Conservation (phyloP, 2,329 filamentous ascomycete genomes). For the Beauveria caledonica region DNA sequence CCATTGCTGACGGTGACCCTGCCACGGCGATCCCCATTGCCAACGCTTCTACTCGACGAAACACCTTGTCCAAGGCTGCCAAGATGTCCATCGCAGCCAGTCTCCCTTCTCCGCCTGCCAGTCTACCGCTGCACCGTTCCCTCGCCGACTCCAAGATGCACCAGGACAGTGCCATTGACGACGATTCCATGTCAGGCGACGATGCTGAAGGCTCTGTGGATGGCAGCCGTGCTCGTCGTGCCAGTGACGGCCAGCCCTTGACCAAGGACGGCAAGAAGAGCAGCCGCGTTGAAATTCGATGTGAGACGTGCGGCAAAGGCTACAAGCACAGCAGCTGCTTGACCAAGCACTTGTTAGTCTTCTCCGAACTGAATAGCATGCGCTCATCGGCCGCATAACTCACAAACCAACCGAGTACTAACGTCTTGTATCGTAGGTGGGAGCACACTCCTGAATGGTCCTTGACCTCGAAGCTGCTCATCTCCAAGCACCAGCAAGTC, state of each 20-base stretch:
- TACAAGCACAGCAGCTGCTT: conserved; percentile 99
- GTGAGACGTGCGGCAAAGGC: conserved; percentile 96
- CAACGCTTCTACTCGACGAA: conserved; percentile 49
- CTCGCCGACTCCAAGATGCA: conserved; percentile 40
- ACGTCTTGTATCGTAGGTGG: conserved; percentile 58
- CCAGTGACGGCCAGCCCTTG: conserved; percentile 81
- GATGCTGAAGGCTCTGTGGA: conserved; percentile 42
- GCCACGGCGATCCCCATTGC: conserved; percentile 49
- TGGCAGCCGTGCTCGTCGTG: conserved; percentile 47
- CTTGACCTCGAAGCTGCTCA: conserved; percentile 91
- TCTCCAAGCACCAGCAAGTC: conserved; percentile 99
- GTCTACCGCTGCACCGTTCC: conserved; percentile 53
- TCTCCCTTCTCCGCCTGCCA: conserved; percentile 57
- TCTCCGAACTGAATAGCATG: conserved; percentile 42
- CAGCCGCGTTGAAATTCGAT: conserved; percentile 79
- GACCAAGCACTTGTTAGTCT: conserved; percentile 98
- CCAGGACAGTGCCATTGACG: conserved; percentile 59
- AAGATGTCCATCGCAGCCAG: conserved; percentile 46
- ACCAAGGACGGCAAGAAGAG: conserved; percentile 78
- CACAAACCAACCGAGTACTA: not conserved
- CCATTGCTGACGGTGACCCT: conserved; percentile 58
- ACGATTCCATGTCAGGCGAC: conserved; percentile 53
- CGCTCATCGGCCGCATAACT: not conserved
- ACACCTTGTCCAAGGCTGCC: conserved; percentile 58
- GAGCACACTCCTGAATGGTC: conserved; percentile 99